phyloP scores from a whole-genome alignment of 345 rosid species.

The Sonneratia alba region DNA sequence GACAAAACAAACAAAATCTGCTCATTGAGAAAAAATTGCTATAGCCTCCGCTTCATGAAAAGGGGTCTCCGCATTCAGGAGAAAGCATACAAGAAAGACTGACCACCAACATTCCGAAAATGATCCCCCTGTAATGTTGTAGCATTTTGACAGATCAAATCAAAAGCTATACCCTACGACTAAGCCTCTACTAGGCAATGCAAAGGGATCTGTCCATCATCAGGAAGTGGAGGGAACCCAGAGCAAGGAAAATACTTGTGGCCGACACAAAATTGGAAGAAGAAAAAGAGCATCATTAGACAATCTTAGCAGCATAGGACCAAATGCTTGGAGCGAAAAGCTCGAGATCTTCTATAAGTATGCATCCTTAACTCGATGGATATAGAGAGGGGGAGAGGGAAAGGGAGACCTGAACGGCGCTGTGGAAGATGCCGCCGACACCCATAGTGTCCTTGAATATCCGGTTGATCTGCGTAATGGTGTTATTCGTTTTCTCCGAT shows the following conservation, averaged over 20 bases:
- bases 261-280: too few species aligned
- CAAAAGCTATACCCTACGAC: not conserved
- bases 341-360: not conserved
- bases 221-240: too few species aligned
- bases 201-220: too few species aligned
- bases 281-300: too few species aligned
- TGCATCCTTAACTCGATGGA: not conserved
- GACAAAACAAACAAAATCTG: too few species aligned
- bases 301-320: not conserved
- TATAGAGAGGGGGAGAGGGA: not conserved
- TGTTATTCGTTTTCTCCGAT: conserved; percentile 90
- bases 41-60: not conserved
- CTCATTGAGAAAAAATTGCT: not conserved
- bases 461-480: conserved; percentile 81
- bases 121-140: not conserved
- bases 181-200: not conserved
- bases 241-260: too few species aligned
- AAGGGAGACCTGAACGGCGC: conserved; percentile 73
- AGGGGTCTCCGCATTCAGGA: not conserved
- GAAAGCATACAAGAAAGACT: not conserved
- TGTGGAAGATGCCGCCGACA: conserved; percentile 95
- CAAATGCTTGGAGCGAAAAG: not conserved
- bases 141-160: too few species aligned
- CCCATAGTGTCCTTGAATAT: conserved; percentile 95
- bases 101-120: not conserved